Percentiles rank a stretch among this genome's conserved stretches.
Conservation (phyloP, 306 rosid species). For the Fragaria nilgerrensis region DNA sequence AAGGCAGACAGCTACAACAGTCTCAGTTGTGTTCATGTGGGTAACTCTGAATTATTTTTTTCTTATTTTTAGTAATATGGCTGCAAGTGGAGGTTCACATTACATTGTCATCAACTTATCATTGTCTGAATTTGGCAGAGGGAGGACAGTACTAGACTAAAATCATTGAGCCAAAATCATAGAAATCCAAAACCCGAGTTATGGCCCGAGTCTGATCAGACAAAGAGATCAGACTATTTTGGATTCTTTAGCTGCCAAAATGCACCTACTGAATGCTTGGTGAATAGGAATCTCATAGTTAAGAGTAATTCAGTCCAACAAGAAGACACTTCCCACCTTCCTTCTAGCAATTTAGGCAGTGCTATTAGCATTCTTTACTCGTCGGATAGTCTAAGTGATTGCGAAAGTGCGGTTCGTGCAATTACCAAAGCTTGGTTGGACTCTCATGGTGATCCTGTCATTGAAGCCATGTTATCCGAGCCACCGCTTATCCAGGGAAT, state of each 20-base stretch:
- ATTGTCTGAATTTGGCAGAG: conserved; percentile 38
- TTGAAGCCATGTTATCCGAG: conserved; percentile 57
- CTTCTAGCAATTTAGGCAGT: conserved; percentile 41
- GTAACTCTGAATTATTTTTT: conserved; percentile 21
- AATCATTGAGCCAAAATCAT: conserved; percentile 36
- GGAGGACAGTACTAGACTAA: conserved; percentile 29
- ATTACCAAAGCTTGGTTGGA: conserved; percentile 71
- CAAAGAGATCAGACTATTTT: conserved; percentile 46
- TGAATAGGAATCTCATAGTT: conserved; percentile 25
- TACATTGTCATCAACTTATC: not conserved
- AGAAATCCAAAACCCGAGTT: conserved; percentile 33
- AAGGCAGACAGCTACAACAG: conserved; percentile 5
- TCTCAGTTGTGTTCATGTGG: conserved; percentile 44
- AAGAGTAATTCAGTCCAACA: conserved; percentile 34
- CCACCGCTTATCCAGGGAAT: conserved; percentile 60
- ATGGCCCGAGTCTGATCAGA: conserved; percentile 32
- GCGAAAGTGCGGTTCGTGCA: conserved; percentile 59
- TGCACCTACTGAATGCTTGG: conserved; percentile 41
- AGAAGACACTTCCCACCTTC: conserved; percentile 31
- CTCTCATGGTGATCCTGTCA: conserved; percentile 48
- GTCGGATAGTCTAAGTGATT: conserved; percentile 52
- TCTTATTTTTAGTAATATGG: not conserved
- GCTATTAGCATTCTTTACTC: conserved; percentile 58
- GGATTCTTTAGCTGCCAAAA: conserved; percentile 56
- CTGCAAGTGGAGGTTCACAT: conserved; percentile 20